Percentiles rank a stretch among this genome's conserved stretches.
Evolutionary conservation across 2,329 filamentous ascomycete species (phyloP).

Genomic region (Botrytis cinerea): DNA sequence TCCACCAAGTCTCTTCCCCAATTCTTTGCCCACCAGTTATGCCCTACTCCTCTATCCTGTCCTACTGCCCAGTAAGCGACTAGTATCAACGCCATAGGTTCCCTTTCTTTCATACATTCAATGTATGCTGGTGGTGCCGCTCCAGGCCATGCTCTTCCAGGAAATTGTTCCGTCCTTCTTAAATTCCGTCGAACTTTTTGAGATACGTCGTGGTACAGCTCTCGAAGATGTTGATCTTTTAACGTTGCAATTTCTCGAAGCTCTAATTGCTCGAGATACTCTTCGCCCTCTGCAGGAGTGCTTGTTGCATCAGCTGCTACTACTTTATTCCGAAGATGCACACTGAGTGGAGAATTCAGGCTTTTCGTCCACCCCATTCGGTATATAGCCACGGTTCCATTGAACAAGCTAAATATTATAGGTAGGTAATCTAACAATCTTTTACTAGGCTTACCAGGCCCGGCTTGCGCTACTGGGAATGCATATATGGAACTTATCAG

Average conservation of each 20-base stretch:
- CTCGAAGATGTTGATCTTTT: background rate
- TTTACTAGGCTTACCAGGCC: background rate
- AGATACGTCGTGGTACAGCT: background rate
- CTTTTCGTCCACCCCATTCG: conserved; percentile 19
- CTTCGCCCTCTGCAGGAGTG: conserved; percentile 7
- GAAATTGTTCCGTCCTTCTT: conserved; percentile 10
- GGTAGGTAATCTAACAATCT: conserved; percentile 13
- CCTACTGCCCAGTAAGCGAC: conserved; percentile 19
- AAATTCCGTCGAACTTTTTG: conserved; percentile 9
- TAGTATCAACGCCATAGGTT: conserved; percentile 17
- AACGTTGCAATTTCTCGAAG: background rate
- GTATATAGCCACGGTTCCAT: conserved; percentile 21
- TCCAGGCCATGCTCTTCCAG: conserved; percentile 10
- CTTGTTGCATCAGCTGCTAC: background rate
- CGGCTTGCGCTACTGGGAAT: conserved; percentile 11
- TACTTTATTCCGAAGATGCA: conserved; percentile 2
- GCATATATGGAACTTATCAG: conserved; percentile 21
- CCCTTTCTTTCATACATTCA: conserved; percentile 12
- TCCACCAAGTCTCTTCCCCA: conserved; percentile 17
- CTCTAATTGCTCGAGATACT: conserved; percentile 5
- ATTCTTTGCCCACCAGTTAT: conserved; percentile 23
- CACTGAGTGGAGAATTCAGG: background rate
- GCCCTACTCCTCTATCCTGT: conserved; percentile 16
- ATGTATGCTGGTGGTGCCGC: conserved; percentile 9
- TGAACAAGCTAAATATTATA: conserved; percentile 6